Conservation (phyloP, 345 rosid genomes). For the Melaleuca alternifolia region DNA sequence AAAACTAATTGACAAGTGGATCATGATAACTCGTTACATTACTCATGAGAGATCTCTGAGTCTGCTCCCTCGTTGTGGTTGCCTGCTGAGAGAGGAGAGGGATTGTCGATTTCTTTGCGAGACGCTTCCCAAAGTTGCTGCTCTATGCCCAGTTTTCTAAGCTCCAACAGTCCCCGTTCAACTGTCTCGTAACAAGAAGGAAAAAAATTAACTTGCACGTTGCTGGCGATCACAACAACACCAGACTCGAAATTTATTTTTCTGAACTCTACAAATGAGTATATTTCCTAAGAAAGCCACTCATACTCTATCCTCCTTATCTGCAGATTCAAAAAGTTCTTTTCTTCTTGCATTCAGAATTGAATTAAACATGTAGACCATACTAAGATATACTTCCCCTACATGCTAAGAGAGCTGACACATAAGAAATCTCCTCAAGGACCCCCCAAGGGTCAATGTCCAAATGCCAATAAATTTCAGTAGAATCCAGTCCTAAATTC, state of each 20-base stretch:
- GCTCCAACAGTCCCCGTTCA: constrained; percentile 78
- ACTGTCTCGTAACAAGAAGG: constrained; percentile 21
- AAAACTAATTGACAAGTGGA: background rate
- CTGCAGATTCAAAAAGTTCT: background rate
- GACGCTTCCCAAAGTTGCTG: constrained; percentile 92
- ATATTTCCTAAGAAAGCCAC: background rate
- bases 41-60: background rate
- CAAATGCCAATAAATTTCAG: background rate
- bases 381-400: background rate
- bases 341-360: background rate
- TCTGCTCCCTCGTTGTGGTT: constrained; percentile 4
- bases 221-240: background rate
- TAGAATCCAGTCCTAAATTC: background rate
- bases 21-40: background rate
- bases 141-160: constrained; percentile 77
- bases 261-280: background rate
- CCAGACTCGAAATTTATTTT: background rate
- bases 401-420: background rate
- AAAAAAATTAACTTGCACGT: background rate
- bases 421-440: background rate
- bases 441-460: background rate
- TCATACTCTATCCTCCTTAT: background rate
- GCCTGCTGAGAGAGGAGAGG: background rate
- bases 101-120: constrained; percentile 36
- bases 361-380: background rate